phyloP scores from a whole-genome alignment of 2,329 filamentous ascomycete genomes.

The Colletotrichum echinochloae region DNA sequence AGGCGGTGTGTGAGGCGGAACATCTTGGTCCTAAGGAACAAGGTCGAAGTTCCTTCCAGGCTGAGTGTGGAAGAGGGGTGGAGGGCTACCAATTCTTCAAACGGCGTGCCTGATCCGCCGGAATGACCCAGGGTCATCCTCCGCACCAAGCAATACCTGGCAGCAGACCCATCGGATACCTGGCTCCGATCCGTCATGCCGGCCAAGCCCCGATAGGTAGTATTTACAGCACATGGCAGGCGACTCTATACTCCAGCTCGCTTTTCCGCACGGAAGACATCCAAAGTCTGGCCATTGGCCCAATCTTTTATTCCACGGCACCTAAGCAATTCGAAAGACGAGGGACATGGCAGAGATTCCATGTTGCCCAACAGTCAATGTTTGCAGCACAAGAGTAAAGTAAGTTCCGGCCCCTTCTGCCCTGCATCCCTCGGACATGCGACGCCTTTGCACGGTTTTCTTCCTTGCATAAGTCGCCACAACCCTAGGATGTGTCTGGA shows the following conservation, averaged over 20 bases:
- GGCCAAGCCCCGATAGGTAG: conserved; percentile 6
- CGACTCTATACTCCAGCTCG: conserved; percentile 22
- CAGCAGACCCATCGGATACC: conserved; percentile 2
- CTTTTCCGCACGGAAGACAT: neutral
- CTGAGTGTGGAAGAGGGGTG: conserved; percentile 1
- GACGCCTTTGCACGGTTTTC: neutral
- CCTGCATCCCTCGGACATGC: neutral
- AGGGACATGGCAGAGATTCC: neutral
- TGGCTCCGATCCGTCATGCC: neutral
- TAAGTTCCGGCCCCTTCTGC: neutral
- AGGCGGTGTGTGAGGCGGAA: too few relatives aligned
- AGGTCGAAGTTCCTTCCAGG: conserved; percentile 17
- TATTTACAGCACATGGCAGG: conserved; percentile 2
- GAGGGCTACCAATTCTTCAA: conserved; percentile 29
- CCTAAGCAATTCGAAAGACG: conserved; percentile 5
- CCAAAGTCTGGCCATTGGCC: conserved; percentile 10
- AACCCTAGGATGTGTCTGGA: conserved; percentile 24
- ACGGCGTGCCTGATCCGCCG: conserved; percentile 29
- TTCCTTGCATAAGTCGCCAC: conserved; percentile 34
- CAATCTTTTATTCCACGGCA: neutral
- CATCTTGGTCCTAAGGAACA: conserved; percentile 13
- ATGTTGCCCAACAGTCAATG: neutral
- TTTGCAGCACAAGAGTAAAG: neutral
- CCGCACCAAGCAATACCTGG: neutral
- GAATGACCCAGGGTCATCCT: conserved; percentile 32